Base-by-base conservation (phyloP, 352 stramenopile genomes). In the Nothophytophthora sp. region DNA sequence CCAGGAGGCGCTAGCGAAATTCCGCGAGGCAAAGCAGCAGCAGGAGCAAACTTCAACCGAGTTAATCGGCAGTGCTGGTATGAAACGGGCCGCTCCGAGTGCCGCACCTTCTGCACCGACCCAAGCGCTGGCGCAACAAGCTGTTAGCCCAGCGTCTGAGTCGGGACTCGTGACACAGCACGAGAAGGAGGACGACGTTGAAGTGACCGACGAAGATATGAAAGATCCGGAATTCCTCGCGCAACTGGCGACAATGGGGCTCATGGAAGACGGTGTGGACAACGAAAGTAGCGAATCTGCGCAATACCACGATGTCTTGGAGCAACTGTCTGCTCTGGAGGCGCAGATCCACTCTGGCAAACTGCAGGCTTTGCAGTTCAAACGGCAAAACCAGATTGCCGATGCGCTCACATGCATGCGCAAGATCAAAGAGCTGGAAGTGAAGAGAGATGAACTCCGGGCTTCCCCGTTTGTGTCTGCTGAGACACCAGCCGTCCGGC, bases 151-250 rank as follows among this genome's bases (percentile, higher is more conserved):
- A 34, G 9, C 16, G 15, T 28, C 37, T 22, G 51, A 60, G 3
- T 42, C 45, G 13, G n/a, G 52, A 4, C 11, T 60, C 5, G 36
- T n/a, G n/a, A n/a, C n/a, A n/a, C n/a, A n/a, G n/a, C n/a, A 60
- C 38, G 55, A 72, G 20, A 55, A 62, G 22, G 63, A 76, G 11
- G 24, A 63, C 19, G 52, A 73, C 19, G 59, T 90, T 11, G 68
- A 91, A 49, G 77, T 91, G 27, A 91, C 82, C 15, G 82, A 91
- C 15, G 78, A 88, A 30, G 82, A 93, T 34, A 87, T 93, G 78
- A 38, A 76, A 23, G 65, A 93, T 34, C 82, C 82, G 2, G 76
- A 81, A 25, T 89, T 76, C 56, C 55, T 89, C 23, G 64, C 80
- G 15, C 74, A 91, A 50, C 50, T 93, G 11, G 67, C 66, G 13